These are phyloP conservation scores for Glebionis coronaria DNA, from an alignment of 129 eudicot species.

Conservation along the genomic window DNA sequence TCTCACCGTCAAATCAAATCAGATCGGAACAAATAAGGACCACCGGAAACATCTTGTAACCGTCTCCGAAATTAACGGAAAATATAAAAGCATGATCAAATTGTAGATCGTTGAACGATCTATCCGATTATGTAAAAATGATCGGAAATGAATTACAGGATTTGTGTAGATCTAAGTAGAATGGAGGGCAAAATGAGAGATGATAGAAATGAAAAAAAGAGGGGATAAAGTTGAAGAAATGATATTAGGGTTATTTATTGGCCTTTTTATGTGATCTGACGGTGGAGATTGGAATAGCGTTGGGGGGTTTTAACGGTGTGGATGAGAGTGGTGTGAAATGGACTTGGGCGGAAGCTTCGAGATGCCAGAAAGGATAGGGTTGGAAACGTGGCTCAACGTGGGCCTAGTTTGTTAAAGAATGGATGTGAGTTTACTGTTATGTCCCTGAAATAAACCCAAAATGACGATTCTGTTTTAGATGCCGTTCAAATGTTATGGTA, in stretches of 20 bases:
- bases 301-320: background rate
- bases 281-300: background rate
- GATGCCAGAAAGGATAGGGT: background rate
- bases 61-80: background rate
- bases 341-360: background rate
- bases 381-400: background rate
- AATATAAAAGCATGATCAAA: background rate
- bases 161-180: background rate
- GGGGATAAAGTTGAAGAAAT: background rate
- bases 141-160: background rate
- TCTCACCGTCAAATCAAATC: background rate
- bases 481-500: too few relatives aligned
- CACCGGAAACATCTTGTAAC: too few relatives aligned
- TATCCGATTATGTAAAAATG: background rate
- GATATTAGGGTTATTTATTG: conserved; percentile 8
- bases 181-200: background rate
- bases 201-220: background rate
- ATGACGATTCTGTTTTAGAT: too few relatives aligned
- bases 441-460: too few relatives aligned
- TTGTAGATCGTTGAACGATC: background rate
- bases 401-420: background rate
- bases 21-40: too few relatives aligned
- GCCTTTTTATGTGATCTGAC: conserved; percentile 15
- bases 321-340: background rate
- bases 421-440: too few relatives aligned